phyloP scores from a whole-genome alignment of 495 filamentous ascomycete genomes.

The Filosporella fistucella region DNA sequence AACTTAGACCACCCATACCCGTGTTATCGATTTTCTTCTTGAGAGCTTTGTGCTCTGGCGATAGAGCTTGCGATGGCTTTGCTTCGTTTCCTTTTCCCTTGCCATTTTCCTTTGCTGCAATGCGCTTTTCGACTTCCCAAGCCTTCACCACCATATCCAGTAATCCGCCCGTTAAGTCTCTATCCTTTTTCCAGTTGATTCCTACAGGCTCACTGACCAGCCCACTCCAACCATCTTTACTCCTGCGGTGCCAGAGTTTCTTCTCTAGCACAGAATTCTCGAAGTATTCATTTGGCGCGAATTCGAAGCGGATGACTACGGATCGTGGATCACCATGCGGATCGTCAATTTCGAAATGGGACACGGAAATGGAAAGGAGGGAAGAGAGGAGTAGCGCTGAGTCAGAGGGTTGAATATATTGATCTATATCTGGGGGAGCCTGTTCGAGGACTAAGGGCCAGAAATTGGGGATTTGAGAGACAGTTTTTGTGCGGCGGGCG shows the following conservation, averaged over 20 bases:
- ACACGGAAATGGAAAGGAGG: conserved; percentile 60
- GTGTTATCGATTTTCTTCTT: conserved; percentile 49
- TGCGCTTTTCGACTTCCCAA: no score
- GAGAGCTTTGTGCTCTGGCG: conserved; percentile 45
- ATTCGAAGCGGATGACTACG: conserved; percentile 55
- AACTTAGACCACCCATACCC: conserved; percentile 59
- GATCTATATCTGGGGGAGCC: conserved; percentile 76
- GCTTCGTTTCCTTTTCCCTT: conserved; percentile 32
- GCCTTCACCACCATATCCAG: conserved; percentile 64
- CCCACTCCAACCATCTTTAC: conserved; percentile 60
- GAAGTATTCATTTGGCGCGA: conserved; percentile 69
- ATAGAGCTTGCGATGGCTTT: conserved; percentile 14
- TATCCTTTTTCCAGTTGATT: conserved; percentile 82
- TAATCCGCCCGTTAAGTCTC: conserved; percentile 78
- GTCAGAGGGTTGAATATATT: conserved; percentile 76
- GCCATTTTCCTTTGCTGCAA: conserved; percentile 10
- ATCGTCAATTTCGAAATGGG: conserved; percentile 68
- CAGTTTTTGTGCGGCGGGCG: conserved; percentile 61
- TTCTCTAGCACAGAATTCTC: conserved; percentile 73
- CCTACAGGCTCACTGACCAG: conserved; percentile 80
- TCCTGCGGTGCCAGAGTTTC: conserved; percentile 77
- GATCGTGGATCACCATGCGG: conserved; percentile 56
- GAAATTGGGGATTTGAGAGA: conserved; percentile 72
- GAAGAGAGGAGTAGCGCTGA: conserved; percentile 57
- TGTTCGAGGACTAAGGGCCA: conserved; percentile 86